Evolutionary conservation across 2,329 filamentous ascomycete genomes (phyloP).

Genomic region (Macrophomina pseudophaseolina): DNA sequence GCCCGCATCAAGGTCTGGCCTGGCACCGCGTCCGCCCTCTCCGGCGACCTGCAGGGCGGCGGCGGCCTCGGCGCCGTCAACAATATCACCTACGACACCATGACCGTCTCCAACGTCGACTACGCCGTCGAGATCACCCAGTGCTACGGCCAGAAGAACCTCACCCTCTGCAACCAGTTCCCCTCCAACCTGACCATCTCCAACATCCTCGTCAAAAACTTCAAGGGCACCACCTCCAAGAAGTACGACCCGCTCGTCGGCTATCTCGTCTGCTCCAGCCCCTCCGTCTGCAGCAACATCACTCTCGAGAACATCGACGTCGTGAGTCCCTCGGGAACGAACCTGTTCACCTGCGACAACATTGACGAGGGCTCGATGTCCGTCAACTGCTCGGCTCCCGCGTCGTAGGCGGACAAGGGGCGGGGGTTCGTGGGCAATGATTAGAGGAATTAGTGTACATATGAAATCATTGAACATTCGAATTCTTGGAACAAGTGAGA

Average conservation of each 20-base stretch:
- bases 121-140: conserved; percentile 69
- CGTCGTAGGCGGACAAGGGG: not conserved
- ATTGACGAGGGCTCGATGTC: conserved; percentile 14
- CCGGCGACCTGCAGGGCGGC: conserved; percentile 68
- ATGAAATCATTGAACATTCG: no score
- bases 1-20: conserved; percentile 79
- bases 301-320: conserved; percentile 61
- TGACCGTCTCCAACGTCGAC: conserved; percentile 66
- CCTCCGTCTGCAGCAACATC: conserved; percentile 58
- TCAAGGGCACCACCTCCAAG: conserved; percentile 59
- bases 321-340: conserved; percentile 42
- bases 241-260: conserved; percentile 50
- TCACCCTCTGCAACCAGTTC: conserved; percentile 64
- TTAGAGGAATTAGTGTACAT: no score
- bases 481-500: no score
- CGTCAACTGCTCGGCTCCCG: conserved; percentile 11
- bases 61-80: conserved; percentile 66
- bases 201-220: conserved; percentile 62
- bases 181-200: conserved; percentile 62
- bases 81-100: conserved; percentile 71
- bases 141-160: conserved; percentile 67
- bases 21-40: conserved; percentile 59
- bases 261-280: conserved; percentile 52
- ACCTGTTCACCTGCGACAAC: conserved; percentile 22
- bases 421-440: no score